Evolutionary conservation across 306 rosid genomes (phyloP).

Genomic region (Trifolium dubium): DNA sequence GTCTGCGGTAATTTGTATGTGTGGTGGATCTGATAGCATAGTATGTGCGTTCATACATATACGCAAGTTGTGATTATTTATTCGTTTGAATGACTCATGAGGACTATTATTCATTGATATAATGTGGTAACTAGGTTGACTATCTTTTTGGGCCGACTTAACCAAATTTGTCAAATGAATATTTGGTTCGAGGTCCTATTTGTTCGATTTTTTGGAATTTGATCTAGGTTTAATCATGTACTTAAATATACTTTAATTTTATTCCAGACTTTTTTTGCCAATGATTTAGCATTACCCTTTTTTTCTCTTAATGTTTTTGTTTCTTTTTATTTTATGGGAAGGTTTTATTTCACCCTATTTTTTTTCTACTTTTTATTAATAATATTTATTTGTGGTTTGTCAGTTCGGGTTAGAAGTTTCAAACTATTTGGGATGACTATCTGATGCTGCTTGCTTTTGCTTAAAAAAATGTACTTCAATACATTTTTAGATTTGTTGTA

Average conservation of each 20-base stretch:
- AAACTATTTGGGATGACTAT: neutral
- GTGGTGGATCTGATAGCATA: conserved; percentile 29
- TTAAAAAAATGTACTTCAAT: neutral
- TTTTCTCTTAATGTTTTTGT: neutral
- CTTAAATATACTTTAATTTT: conserved; percentile 1
- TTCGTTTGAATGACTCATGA: conserved; percentile 12
- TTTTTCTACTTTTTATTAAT: neutral
- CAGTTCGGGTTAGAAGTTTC: neutral
- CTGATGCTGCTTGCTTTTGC: neutral
- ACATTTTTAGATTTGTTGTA: neutral
- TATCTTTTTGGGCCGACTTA: conserved; percentile 11
- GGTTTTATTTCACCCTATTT: neutral
- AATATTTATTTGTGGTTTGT: neutral
- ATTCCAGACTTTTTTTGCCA: neutral
- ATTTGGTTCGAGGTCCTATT: conserved; percentile 6
- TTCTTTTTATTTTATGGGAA: neutral
- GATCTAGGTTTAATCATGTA: conserved; percentile 16
- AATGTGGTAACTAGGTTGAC: conserved; percentile 1
- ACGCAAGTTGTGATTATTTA: conserved; percentile 11
- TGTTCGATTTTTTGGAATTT: conserved; percentile 16
- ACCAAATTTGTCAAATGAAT: conserved; percentile 5
- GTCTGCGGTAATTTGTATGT: conserved; percentile 20
- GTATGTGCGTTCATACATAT: conserved; percentile 17
- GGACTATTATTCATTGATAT: conserved; percentile 16
- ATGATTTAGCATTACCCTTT: neutral